A percentile compares a stretch with the other conserved stretches of the same genome.
phyloP scores from a whole-genome alignment of 2,329 filamentous ascomycete genomes.

The Exophiala calicioides region DNA sequence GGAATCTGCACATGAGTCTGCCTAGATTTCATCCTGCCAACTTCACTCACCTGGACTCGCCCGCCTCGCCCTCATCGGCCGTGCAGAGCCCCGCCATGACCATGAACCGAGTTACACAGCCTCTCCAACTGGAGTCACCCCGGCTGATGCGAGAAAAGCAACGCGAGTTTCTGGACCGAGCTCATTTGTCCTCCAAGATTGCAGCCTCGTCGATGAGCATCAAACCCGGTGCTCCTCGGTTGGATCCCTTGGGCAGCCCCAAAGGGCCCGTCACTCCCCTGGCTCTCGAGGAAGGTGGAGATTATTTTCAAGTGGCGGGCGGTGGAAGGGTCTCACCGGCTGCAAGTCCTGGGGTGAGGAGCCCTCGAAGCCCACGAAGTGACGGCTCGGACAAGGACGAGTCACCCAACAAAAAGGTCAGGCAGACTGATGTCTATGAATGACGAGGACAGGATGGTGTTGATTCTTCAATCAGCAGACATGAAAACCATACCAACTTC shows the following conservation, averaged over 20 bases:
- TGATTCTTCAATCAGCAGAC: neutral
- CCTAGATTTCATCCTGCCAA: conserved; percentile 50
- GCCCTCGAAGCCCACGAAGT: conserved; percentile 24
- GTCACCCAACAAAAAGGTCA: conserved; percentile 17
- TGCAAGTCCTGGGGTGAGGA: conserved; percentile 34
- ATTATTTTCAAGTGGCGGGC: conserved; percentile 38
- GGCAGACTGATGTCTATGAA: conserved; percentile 24
- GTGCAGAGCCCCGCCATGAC: conserved; percentile 34
- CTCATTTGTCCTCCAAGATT: conserved; percentile 35
- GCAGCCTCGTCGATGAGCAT: conserved; percentile 32
- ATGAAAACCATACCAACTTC: no score
- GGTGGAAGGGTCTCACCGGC: conserved; percentile 30
- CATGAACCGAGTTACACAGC: conserved; percentile 28
- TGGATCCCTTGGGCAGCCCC: conserved; percentile 48
- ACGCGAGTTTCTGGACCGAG: conserved; percentile 44
- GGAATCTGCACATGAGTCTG: conserved; percentile 43
- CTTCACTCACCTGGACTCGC: conserved; percentile 37
- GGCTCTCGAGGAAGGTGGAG: conserved; percentile 39
- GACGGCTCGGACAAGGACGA: conserved; percentile 23
- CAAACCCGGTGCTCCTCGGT: conserved; percentile 46
- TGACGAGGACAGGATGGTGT: conserved; percentile 17
- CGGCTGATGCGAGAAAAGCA: conserved; percentile 45
- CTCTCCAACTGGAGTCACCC: conserved; percentile 36
- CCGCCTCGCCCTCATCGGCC: conserved; percentile 39
- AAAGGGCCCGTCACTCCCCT: conserved; percentile 49